These are phyloP conservation scores for Lumnitzera racemosa DNA, from an alignment of 345 rosid species.

Conservation along the genomic window DNA sequence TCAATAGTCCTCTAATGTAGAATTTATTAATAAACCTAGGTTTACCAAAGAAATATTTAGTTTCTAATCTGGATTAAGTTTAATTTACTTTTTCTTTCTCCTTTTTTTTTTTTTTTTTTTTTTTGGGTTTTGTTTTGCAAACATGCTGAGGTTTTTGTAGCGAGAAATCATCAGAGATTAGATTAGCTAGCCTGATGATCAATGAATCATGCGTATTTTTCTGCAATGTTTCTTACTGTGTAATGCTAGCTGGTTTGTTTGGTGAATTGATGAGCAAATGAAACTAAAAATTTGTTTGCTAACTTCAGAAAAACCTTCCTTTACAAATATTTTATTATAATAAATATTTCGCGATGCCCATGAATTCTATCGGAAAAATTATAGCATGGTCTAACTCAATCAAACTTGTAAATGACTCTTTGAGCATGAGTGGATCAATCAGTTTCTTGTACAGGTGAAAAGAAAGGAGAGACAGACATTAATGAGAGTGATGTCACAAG, in stretches of 20 bases:
- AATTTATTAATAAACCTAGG: not conserved
- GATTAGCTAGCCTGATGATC: constrained; percentile 9
- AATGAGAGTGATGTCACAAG: too few species aligned
- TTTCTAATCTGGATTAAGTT: not conserved
- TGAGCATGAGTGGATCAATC: too few species aligned
- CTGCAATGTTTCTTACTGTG: constrained; percentile 28
- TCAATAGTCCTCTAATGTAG: constrained; percentile 11
- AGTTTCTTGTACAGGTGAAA: too few species aligned
- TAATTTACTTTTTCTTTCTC: not conserved
- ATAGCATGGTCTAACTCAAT: too few species aligned
- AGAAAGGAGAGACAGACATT: too few species aligned
- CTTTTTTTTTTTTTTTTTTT: not conserved
- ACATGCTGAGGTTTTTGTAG: constrained; percentile 16
- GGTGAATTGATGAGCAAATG: constrained; percentile 7
- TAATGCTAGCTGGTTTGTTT: constrained; percentile 19
- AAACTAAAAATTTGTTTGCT: not conserved
- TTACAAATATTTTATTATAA: too few species aligned
- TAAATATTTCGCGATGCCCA: too few species aligned
- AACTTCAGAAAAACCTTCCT: too few species aligned
- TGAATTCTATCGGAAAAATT: too few species aligned
- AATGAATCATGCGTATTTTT: constrained; percentile 21
- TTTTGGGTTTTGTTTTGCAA: not conserved
- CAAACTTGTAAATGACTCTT: too few species aligned
- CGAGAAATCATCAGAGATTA: constrained; percentile 11
- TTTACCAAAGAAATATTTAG: not conserved